Percentiles rank a stretch among this genome's conserved stretches.
Evolutionary conservation across 306 rosid genomes (phyloP).

Genomic region (Quercus parvula): DNA sequence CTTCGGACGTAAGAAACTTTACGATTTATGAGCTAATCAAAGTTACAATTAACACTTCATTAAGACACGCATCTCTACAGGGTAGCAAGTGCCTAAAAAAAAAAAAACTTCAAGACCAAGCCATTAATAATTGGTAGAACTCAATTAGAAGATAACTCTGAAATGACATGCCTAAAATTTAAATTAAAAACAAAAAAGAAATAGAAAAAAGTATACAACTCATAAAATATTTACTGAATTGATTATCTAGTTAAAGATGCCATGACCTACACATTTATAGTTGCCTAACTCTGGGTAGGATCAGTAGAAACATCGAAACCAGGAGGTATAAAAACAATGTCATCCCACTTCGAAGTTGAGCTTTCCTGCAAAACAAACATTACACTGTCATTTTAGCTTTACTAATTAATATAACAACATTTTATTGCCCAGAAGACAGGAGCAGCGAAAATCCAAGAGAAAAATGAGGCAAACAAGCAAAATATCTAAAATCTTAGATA

Average conservation of each 20-base stretch:
- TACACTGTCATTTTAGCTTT: conserved; percentile 7
- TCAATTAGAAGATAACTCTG: no score
- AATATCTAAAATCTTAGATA: neutral
- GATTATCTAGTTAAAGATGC: conserved; percentile 13
- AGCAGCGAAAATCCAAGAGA: neutral
- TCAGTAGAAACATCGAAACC: conserved; percentile 76
- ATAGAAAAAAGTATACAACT: neutral
- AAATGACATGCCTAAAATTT: neutral
- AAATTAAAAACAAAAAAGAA: neutral
- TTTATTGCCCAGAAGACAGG: neutral
- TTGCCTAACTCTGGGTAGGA: conserved; percentile 34
- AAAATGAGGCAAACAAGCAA: neutral
- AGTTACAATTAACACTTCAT: no score
- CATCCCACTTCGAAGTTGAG: conserved; percentile 61
- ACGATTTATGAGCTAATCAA: no score
- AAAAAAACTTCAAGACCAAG: no score
- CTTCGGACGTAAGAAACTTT: no score
- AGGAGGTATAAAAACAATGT: conserved; percentile 86
- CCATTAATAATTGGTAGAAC: no score
- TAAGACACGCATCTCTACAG: no score
- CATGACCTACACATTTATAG: conserved; percentile 15
- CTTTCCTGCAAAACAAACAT: conserved; percentile 56
- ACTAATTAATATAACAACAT: neutral
- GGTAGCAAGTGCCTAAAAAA: no score
- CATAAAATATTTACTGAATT: neutral